Conservation (phyloP, 2,329 filamentous ascomycete genomes). For the Colletotrichum lindemuthianum region DNA sequence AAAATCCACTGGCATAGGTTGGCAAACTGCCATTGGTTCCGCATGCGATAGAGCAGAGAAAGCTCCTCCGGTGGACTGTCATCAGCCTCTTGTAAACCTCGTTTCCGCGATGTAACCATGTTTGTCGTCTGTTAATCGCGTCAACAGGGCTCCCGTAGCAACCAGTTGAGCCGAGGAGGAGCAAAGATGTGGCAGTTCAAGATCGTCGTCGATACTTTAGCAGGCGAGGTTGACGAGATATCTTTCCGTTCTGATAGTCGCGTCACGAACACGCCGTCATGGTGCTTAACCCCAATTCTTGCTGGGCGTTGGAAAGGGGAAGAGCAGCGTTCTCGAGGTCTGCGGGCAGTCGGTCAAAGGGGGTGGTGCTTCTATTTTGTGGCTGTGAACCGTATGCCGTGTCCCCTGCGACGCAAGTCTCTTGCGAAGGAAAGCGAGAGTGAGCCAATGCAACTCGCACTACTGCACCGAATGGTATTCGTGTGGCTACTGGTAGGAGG, state of each 20-base stretch:
- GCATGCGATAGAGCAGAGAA: constrained; percentile 71
- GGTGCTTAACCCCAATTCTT: background rate
- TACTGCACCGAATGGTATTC: too few species aligned
- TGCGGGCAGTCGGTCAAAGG: background rate
- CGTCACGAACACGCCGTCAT: constrained; percentile 18
- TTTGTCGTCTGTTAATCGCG: constrained; percentile 8
- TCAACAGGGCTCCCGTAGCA: too few species aligned
- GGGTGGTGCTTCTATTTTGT: too few species aligned
- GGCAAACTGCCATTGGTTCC: constrained; percentile 96
- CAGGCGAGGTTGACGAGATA: background rate
- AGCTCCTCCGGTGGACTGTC: constrained; percentile 43
- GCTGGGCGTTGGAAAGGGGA: too few species aligned
- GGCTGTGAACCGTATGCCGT: too few species aligned
- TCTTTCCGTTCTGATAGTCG: constrained; percentile 1
- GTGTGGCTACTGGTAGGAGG: too few species aligned
- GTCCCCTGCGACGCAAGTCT: too few species aligned
- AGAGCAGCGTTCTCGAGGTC: background rate
- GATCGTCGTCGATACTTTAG: background rate
- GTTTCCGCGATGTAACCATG: constrained; percentile 61
- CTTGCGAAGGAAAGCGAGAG: too few species aligned
- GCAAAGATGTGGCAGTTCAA: background rate
- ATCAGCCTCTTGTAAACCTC: constrained; percentile 56
- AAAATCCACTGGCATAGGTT: constrained; percentile 94
- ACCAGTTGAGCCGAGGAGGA: too few species aligned
- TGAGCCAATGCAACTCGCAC: too few species aligned